These are phyloP conservation scores for Saccharomycopsis fibuligera DNA, from an alignment of 805 yeast genomes.

Conservation along the genomic window DNA sequence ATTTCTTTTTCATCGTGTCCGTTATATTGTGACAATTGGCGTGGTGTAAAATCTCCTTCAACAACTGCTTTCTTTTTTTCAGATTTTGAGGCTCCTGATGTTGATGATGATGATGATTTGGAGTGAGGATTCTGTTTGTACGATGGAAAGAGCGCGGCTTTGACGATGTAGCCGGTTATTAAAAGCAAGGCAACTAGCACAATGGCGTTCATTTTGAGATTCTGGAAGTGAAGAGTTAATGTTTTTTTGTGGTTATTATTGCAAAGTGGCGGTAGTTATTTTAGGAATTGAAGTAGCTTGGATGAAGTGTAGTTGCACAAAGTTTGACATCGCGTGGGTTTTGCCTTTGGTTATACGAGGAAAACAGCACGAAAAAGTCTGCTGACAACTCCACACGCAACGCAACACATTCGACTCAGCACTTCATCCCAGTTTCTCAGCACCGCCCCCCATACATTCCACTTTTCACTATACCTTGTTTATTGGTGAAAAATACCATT, in stretches of 20 bases:
- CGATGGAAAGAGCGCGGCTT: conserved; percentile 7
- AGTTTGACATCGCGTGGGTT: too few relatives aligned
- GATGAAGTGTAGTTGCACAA: too few relatives aligned
- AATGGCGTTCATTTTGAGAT: conserved; percentile 4
- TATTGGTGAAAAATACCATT: too few relatives aligned
- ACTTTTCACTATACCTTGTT: too few relatives aligned
- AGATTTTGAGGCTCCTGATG: background rate
- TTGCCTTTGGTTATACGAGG: too few relatives aligned
- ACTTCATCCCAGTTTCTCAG: too few relatives aligned
- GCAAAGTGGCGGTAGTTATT: too few relatives aligned
- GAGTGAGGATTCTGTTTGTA: conserved; percentile 1
- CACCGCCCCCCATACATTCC: too few relatives aligned
- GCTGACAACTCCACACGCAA: too few relatives aligned
- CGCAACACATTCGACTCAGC: too few relatives aligned
- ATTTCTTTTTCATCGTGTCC: conserved; percentile 77
- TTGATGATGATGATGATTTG: background rate
- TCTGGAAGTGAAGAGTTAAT: background rate
- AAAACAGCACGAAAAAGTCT: too few relatives aligned
- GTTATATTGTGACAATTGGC: conserved; percentile 64
- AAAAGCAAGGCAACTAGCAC: background rate
- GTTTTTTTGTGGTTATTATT: background rate
- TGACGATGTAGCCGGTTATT: conserved; percentile 6
- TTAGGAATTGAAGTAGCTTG: too few relatives aligned
- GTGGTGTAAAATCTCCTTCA: conserved; percentile 60
- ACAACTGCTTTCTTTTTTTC: conserved; percentile 32